These are phyloP conservation scores for Euphorbia pulcherrima DNA, from an alignment of 345 rosid genomes.

Conservation along the genomic window DNA sequence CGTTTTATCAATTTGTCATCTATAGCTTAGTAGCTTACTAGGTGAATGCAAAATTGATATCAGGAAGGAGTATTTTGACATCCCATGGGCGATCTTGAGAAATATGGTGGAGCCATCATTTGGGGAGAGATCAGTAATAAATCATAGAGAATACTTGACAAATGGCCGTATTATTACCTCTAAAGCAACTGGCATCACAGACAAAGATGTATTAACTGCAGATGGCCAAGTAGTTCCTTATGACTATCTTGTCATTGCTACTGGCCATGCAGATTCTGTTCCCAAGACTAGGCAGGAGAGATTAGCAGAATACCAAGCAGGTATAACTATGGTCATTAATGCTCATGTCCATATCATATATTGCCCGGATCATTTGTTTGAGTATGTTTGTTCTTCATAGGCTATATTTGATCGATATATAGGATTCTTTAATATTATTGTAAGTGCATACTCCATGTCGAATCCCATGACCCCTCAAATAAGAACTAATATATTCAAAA, in stretches of 20 bases:
- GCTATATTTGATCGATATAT: not conserved
- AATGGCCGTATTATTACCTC: conserved; percentile 60
- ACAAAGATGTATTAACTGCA: conserved; percentile 51
- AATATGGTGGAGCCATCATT: conserved; percentile 78
- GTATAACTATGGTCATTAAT: conserved; percentile 36
- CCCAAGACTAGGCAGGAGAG: conserved; percentile 57
- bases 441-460: not conserved
- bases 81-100: conserved; percentile 79
- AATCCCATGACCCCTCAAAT: too few species aligned
- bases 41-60: not conserved
- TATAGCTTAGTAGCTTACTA: not conserved
- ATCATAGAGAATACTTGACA: conserved; percentile 60
- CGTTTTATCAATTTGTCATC: not conserved
- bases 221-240: conserved; percentile 45
- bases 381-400: not conserved
- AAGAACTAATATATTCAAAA: too few species aligned
- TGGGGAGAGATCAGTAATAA: conserved; percentile 59
- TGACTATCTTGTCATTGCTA: conserved; percentile 81
- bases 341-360: not conserved
- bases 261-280: conserved; percentile 57
- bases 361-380: not conserved
- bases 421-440: not conserved
- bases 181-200: conserved; percentile 50
- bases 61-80: conserved; percentile 96
- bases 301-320: conserved; percentile 48